Evolutionary conservation across 1,284 basidiomycete species (phyloP).

Genomic region (Fomitopsis schrenkii): DNA sequence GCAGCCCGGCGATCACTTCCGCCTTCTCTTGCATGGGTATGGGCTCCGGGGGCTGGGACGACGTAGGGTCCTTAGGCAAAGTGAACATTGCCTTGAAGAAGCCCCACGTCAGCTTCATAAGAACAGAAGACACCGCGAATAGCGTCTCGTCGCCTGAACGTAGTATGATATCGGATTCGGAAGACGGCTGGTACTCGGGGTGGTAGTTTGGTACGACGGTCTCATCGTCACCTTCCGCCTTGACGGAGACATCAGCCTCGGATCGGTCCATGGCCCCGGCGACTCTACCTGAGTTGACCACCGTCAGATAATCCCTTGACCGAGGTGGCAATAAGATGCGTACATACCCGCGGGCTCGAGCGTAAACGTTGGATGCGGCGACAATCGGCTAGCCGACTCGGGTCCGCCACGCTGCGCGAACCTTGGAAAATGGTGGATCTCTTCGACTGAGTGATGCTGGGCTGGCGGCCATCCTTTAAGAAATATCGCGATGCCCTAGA

Average conservation of each 20-base stretch:
- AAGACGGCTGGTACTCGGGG: background rate
- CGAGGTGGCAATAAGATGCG: too few species aligned
- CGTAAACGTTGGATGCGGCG: too few species aligned
- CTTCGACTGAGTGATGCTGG: background rate
- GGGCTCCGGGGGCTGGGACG: constrained; percentile 24
- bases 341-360: too few species aligned
- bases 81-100: constrained; percentile 54
- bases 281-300: too few species aligned
- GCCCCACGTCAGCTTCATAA: constrained; percentile 51
- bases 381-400: too few species aligned
- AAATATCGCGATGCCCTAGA: background rate
- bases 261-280: background rate
- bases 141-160: constrained; percentile 34
- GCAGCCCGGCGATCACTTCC: constrained; percentile 43
- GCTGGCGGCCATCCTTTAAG: background rate
- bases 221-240: background rate
- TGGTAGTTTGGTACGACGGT: background rate
- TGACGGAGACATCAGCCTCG: background rate
- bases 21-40: constrained; percentile 50
- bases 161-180: constrained; percentile 42
- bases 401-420: too few species aligned
- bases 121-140: constrained; percentile 51
- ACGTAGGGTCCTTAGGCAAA: constrained; percentile 37
- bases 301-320: background rate
- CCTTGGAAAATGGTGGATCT: too few species aligned